Evolutionary conservation across 768 basidiomycete genomes (phyloP), one percentile per base, ranked within the genome.

Genomic region (Hortiboletus campestris): DNA sequence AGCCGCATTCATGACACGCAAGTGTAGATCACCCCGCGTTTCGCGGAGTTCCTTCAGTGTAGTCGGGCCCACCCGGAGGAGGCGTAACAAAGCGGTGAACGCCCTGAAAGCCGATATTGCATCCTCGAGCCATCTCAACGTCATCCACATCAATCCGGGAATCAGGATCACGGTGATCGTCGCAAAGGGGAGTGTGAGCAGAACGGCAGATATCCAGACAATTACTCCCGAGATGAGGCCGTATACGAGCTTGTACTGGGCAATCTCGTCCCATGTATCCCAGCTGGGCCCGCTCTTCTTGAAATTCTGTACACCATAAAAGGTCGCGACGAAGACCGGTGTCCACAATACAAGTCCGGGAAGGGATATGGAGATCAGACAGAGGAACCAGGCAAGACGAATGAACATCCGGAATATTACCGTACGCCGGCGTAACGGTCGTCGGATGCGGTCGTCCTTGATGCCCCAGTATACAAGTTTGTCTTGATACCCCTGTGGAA

Each of bases 181-280:
- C 9, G 83, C 78, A 58, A 88, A 69, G 3, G 84, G 88, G 62
- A 88, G 76, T 0, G 89, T 90, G 40, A 86, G 35, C 35, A 84
- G 35, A 29, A 84, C 72, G 13, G 80, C 72, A 17, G 68, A 56
- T 34, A 78, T 50, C 83, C 89, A 92, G 31, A 92, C 89, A 49
- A 79, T 73, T 4, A 89, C 56, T 1, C 90, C 91, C 0, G 90
- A 86, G 10, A 85, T 63, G 34, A 94, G 78, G 11, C 93, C 93
- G 63, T 91, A 91, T 20, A 87, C 82, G 50, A 94, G 84, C 68
- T 93, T 94, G 71, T 91, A 89, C 66, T 94, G 89, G 12, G 91
- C 89, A 59, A 94, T 91, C 68, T 94, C 91, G 63, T 94, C 92
- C 80, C 84, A 92, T 0, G 89, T 92, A 65, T 94, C 89, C 75